A percentile compares a stretch with the other conserved stretches of the same genome.
Evolutionary conservation across 2,329 filamentous ascomycete genomes (phyloP).

Genomic region (Paracamarosporium sp.): DNA sequence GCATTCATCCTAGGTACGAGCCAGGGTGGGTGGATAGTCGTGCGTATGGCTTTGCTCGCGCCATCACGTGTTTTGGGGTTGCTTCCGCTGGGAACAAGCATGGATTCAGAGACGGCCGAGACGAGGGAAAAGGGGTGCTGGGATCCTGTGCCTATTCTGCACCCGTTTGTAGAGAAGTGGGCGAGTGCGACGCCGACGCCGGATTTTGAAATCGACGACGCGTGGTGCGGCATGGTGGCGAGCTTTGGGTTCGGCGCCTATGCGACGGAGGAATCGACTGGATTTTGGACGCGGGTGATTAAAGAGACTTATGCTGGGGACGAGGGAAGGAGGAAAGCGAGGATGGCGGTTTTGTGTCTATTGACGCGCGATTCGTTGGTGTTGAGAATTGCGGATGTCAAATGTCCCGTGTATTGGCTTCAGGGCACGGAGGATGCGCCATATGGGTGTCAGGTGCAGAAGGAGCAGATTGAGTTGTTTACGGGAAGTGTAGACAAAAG

Average conservation of each 20-base stretch:
- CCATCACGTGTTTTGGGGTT: conserved; percentile 58
- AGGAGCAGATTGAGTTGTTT: conserved; percentile 58
- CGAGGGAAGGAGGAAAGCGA: conserved; percentile 53
- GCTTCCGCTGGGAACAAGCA: conserved; percentile 59
- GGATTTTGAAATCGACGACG: conserved; percentile 50
- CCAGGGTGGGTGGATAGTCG: conserved; percentile 61
- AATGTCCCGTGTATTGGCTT: conserved; percentile 60
- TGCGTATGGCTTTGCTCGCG: conserved; percentile 59
- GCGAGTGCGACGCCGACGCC: conserved; percentile 47
- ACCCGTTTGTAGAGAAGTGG: conserved; percentile 49
- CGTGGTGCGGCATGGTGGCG: conserved; percentile 55
- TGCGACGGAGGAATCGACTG: conserved; percentile 42
- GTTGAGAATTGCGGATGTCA: conserved; percentile 53
- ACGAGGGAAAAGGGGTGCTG: conserved; percentile 57
- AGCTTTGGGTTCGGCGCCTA: conserved; percentile 56
- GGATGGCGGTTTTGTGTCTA: conserved; percentile 60
- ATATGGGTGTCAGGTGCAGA: conserved; percentile 51
- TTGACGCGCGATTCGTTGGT: conserved; percentile 57
- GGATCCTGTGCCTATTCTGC: conserved; percentile 49
- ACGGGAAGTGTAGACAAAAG: conserved; percentile 51
- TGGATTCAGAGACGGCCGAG: conserved; percentile 57
- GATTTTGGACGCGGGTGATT: conserved; percentile 55
- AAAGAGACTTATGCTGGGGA: conserved; percentile 57
- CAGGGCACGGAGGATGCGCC: conserved; percentile 53
- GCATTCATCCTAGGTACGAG: conserved; percentile 59